Evolutionary conservation across 805 yeast genomes (phyloP).

Genomic region (Teunomyces cretensis): DNA sequence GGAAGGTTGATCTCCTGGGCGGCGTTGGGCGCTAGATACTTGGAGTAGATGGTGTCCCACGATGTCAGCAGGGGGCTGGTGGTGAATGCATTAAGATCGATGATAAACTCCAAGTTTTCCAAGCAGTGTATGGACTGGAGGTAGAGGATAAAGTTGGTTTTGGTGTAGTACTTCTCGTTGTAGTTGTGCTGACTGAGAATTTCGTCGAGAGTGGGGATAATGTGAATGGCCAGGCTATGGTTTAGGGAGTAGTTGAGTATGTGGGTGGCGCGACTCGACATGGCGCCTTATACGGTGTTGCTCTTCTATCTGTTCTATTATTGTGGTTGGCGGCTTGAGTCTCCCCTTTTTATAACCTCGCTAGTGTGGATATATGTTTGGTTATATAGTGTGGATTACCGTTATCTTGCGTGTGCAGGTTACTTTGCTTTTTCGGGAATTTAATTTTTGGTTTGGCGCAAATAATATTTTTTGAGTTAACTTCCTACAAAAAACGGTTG

Average conservation of each 20-base stretch:
- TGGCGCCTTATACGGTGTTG: neutral
- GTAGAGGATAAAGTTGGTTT: slow-evolving; percentile 23
- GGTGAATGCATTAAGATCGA: slow-evolving; percentile 21
- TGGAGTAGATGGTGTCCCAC: slow-evolving; percentile 29
- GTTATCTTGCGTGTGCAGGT: neutral
- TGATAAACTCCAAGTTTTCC: slow-evolving; percentile 36
- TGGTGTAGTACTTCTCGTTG: slow-evolving; percentile 11
- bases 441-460: neutral
- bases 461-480: neutral
- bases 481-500: neutral
- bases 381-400: neutral
- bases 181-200: slow-evolving; percentile 9
- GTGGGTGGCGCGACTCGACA: neutral
- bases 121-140: slow-evolving; percentile 32
- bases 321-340: too few species aligned
- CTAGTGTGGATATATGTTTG: neutral
- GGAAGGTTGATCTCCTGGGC: slow-evolving; percentile 37
- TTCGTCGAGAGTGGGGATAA: slow-evolving; percentile 21
- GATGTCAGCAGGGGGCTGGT: slow-evolving; percentile 10
- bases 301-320: neutral
- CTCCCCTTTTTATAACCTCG: too few species aligned
- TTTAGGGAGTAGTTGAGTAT: slow-evolving; percentile 9
- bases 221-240: slow-evolving; percentile 7
- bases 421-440: neutral
- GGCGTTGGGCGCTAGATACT: slow-evolving; percentile 28